Conservation (phyloP, 208 protist species). For the Wallacemonas collosoma region DNA sequence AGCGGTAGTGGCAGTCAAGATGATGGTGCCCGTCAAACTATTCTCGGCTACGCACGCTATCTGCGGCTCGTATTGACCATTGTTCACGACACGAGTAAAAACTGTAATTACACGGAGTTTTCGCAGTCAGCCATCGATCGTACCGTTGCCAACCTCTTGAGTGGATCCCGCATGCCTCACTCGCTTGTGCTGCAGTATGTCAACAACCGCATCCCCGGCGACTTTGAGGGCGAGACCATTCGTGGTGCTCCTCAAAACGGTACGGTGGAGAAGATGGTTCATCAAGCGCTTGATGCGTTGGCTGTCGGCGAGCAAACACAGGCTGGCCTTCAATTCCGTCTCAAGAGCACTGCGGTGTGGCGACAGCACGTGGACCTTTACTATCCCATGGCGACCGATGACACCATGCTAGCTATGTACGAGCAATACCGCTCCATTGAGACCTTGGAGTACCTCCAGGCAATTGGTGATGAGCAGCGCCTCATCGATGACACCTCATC, state of each 20-base stretch:
- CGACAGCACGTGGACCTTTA: slow-evolving; percentile 54
- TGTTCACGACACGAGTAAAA: slow-evolving; percentile 40
- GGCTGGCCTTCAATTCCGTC: slow-evolving; percentile 41
- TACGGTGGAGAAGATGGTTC: slow-evolving; percentile 11
- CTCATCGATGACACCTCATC: background rate
- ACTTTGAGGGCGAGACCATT: slow-evolving; percentile 12
- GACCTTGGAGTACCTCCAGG: slow-evolving; percentile 22
- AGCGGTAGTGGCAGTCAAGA: background rate
- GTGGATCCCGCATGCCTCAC: slow-evolving; percentile 15
- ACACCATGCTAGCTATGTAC: slow-evolving; percentile 29
- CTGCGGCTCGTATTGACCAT: slow-evolving; percentile 73
- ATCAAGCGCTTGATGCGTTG: slow-evolving; percentile 29
- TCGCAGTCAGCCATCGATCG: slow-evolving; percentile 5
- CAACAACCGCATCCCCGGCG: slow-evolving; percentile 9
- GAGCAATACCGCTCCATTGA: slow-evolving; percentile 18
- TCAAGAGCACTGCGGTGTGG: slow-evolving; percentile 58
- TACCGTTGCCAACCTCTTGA: slow-evolving; percentile 11
- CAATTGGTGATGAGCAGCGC: background rate
- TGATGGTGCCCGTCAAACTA: background rate
- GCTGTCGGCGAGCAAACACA: slow-evolving; percentile 32
- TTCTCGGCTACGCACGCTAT: slow-evolving; percentile 30
- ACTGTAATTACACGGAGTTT: slow-evolving; percentile 10
- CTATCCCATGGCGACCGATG: slow-evolving; percentile 32
- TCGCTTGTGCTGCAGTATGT: slow-evolving; percentile 14
- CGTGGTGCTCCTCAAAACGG: background rate